These are phyloP conservation scores for Malus asiatica DNA, from an alignment of 306 rosid species.

Conservation along the genomic window DNA sequence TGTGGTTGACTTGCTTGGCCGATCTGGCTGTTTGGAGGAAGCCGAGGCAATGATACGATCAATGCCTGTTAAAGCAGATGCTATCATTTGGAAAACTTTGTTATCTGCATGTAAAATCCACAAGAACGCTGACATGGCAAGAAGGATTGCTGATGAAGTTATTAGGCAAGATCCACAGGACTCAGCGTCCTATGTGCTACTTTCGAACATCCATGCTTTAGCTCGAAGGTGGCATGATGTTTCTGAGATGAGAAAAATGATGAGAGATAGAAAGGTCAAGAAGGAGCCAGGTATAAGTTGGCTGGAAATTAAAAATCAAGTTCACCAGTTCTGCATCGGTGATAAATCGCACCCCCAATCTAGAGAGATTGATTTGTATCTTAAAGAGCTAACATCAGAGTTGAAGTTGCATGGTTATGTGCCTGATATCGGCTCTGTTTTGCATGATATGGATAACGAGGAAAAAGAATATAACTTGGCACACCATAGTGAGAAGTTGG, in stretches of 20 bases:
- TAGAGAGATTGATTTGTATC: constrained; percentile 50
- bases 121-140: constrained; percentile 71
- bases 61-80: constrained; percentile 75
- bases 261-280: constrained; percentile 63
- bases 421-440: constrained; percentile 63
- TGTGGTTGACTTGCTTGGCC: constrained; percentile 73
- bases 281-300: constrained; percentile 85
- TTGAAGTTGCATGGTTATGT: constrained; percentile 72
- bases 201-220: constrained; percentile 71
- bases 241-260: constrained; percentile 59
- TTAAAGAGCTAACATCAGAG: constrained; percentile 59
- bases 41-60: constrained; percentile 75
- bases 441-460: constrained; percentile 87
- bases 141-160: constrained; percentile 62
- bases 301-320: constrained; percentile 66
- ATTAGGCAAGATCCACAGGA: constrained; percentile 67
- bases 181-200: constrained; percentile 69
- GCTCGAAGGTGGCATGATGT: constrained; percentile 77
- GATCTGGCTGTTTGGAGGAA: constrained; percentile 74
- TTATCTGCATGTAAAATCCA: constrained; percentile 80
- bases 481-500: constrained; percentile 82
- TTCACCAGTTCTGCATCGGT: constrained; percentile 60
- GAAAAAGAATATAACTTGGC: constrained; percentile 75
- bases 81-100: constrained; percentile 78
- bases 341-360: constrained; percentile 53